phyloP scores from a whole-genome alignment of 352 stramenopile genomes.

The Phytophthora pistaciae region DNA sequence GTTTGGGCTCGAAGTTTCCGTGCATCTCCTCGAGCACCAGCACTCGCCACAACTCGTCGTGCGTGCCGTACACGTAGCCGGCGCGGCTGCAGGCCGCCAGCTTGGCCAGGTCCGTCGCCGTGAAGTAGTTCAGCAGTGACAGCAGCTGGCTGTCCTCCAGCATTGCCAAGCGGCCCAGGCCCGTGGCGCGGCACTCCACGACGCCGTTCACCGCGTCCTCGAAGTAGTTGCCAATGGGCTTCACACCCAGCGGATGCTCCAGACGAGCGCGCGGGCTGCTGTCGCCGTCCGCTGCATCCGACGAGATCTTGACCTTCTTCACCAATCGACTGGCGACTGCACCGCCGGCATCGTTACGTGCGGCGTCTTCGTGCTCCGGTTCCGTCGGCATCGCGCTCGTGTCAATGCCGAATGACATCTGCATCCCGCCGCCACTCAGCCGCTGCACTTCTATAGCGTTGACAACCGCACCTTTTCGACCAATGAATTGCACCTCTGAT shows the following conservation, averaged over 20 bases:
- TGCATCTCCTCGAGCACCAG: conserved; percentile 83
- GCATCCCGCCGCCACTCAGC: conserved; percentile 26
- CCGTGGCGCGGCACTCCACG: conserved; percentile 60
- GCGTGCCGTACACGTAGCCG: conserved; percentile 74
- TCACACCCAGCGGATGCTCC: conserved; percentile 81
- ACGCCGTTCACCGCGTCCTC: conserved; percentile 72
- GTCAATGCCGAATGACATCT: conserved; percentile 26
- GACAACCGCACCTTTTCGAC: conserved; percentile 4
- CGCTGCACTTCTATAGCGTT: conserved; percentile 38
- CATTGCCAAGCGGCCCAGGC: conserved; percentile 61
- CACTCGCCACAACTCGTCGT: conserved; percentile 88
- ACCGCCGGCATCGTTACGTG: conserved; percentile 12
- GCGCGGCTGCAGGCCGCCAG: conserved; percentile 62
- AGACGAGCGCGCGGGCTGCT: conserved; percentile 31
- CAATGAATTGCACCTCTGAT: conserved; percentile 7
- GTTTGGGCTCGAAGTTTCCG: conserved; percentile 55
- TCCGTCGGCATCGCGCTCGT: conserved; percentile 17
- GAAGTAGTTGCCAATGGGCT: conserved; percentile 86
- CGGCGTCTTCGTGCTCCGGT: conserved; percentile 20
- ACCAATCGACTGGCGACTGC: conserved; percentile 32
- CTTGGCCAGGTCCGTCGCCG: conserved; percentile 54
- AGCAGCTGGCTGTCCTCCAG: conserved; percentile 78
- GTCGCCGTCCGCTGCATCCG: background rate
- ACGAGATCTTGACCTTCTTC: conserved; percentile 41
- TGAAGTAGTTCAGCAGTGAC: conserved; percentile 65